Evolutionary conservation across 352 stramenopile species (phyloP).

Genomic region (Vaucheria bursata): DNA sequence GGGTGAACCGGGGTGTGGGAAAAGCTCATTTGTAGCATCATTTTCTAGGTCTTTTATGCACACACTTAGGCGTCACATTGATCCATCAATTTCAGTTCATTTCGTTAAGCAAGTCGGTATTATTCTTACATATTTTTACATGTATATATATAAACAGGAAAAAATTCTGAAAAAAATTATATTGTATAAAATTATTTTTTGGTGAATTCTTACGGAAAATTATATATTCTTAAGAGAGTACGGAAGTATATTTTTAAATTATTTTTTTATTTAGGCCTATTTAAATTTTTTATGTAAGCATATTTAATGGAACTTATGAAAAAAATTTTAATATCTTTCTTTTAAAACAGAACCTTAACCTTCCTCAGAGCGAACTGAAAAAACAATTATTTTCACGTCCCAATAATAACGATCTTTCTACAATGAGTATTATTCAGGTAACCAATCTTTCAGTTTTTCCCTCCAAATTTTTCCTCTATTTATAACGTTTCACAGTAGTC

Average conservation of each 20-base stretch:
- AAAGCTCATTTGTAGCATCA: conserved; percentile 51
- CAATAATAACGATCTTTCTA: conserved; percentile 57
- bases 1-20: conserved; percentile 52
- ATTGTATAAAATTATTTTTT: background rate
- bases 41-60: conserved; percentile 48
- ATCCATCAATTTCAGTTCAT: conserved; percentile 51
- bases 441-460: background rate
- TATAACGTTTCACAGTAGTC: background rate
- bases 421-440: conserved; percentile 58
- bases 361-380: conserved; percentile 40
- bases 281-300: background rate
- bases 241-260: background rate
- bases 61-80: conserved; percentile 43
- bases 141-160: background rate
- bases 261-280: background rate
- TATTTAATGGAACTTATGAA: too few species aligned
- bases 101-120: conserved; percentile 54
- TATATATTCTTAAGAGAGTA: background rate
- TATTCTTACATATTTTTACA: background rate
- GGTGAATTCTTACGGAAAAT: background rate
- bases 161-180: background rate
- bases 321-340: background rate
- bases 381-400: conserved; percentile 53
- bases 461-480: background rate
- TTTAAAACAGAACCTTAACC: conserved; percentile 52